Conservation (phyloP, 179 eudicot species). For the Monotropa hypopitys region DNA sequence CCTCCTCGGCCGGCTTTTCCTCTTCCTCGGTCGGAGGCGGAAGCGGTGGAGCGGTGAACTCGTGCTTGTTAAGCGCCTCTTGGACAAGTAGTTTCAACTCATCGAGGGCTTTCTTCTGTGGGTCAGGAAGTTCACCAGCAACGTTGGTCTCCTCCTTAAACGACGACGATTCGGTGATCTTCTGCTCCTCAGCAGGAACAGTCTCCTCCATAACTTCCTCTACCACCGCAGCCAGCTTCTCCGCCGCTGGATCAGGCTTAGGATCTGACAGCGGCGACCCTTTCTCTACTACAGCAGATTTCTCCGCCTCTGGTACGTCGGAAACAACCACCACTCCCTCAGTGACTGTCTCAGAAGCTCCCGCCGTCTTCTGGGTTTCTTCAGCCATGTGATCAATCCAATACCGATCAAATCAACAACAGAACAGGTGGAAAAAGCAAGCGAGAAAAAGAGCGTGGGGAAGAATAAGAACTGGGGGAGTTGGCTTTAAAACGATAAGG, state of each 20-base stretch:
- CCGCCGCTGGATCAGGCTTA: slow-evolving; percentile 14
- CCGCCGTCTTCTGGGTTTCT: slow-evolving; percentile 21
- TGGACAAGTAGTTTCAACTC: slow-evolving; percentile 48
- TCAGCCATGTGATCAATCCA: slow-evolving; percentile 21
- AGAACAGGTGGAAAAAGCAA: not conserved
- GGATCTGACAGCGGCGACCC: slow-evolving; percentile 5
- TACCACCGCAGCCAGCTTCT: slow-evolving; percentile 7
- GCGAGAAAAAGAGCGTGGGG: not conserved
- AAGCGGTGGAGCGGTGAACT: slow-evolving; percentile 27
- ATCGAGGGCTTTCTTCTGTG: slow-evolving; percentile 49
- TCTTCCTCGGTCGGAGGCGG: slow-evolving; percentile 24
- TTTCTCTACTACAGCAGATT: slow-evolving; percentile 3
- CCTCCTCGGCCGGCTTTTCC: slow-evolving; percentile 12
- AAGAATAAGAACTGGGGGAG: not conserved
- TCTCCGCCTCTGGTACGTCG: slow-evolving; percentile 23
- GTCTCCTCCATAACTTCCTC: slow-evolving; percentile 8
- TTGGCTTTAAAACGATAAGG: not conserved
- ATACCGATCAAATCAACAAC: not conserved
- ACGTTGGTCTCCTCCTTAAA: slow-evolving; percentile 35
- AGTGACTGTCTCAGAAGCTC: not conserved
- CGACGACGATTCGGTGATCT: slow-evolving; percentile 25
- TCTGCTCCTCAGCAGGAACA: slow-evolving; percentile 6
- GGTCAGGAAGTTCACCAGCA: slow-evolving; percentile 45
- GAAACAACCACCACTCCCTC: slow-evolving; percentile 16
- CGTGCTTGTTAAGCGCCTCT: slow-evolving; percentile 45